Evolutionary conservation across 1,284 basidiomycete genomes (phyloP).

Genomic region (Vanrija sp.): DNA sequence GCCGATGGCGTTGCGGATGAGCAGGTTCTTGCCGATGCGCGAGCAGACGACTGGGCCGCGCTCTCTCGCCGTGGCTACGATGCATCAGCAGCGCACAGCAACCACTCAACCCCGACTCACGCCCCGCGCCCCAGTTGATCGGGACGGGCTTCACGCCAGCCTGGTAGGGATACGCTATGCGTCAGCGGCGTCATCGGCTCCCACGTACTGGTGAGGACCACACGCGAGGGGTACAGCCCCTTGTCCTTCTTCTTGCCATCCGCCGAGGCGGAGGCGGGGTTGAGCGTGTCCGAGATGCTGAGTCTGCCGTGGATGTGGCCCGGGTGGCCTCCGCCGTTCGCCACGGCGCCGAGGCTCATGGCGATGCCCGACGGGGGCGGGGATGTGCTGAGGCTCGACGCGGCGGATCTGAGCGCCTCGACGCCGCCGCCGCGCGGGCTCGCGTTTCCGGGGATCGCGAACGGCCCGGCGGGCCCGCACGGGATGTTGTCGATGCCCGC

Average conservation of each 20-base stretch:
- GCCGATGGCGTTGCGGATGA: conserved; percentile 87
- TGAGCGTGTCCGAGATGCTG: conserved; percentile 9
- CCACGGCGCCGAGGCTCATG: conserved; percentile 18
- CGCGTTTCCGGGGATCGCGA: background rate
- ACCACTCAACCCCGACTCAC: conserved; percentile 45
- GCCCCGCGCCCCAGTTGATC: conserved; percentile 74
- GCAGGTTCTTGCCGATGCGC: conserved; percentile 76
- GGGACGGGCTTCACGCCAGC: conserved; percentile 71
- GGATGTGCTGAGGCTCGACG: conserved; percentile 1
- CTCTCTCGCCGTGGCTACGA: conserved; percentile 27
- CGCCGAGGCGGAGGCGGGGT: background rate
- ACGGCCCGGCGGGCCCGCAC: conserved; percentile 9
- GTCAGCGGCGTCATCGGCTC: background rate
- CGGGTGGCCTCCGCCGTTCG: conserved; percentile 20
- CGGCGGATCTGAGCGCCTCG: conserved; percentile 8
- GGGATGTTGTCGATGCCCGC: conserved; percentile 14
- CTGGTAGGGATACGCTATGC: conserved; percentile 65
- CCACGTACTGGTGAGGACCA: conserved; percentile 34
- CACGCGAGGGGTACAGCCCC: conserved; percentile 34
- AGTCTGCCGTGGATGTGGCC: conserved; percentile 1
- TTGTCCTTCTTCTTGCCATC: conserved; percentile 22
- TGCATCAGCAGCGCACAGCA: background rate
- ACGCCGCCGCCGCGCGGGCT: conserved; percentile 7
- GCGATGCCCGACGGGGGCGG: conserved; percentile 5
- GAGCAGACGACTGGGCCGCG: conserved; percentile 89